A percentile compares a stretch with the other conserved stretches of the same genome.
Conservation (phyloP, 179 eudicot genomes). For the Amaranthus tricolor region DNA sequence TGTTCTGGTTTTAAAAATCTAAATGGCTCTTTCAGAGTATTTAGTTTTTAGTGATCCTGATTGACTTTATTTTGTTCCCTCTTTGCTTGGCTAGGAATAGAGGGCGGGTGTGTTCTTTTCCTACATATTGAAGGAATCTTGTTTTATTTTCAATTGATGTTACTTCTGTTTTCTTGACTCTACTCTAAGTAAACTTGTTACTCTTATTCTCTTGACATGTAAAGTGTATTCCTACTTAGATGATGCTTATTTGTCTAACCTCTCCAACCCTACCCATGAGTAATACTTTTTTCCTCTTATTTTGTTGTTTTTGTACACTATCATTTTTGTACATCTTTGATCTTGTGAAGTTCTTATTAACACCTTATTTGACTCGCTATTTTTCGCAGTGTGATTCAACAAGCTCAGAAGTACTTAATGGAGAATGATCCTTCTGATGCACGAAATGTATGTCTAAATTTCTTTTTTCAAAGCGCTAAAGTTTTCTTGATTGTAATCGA, state of each 20-base stretch:
- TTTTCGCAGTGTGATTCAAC: conserved; percentile 72
- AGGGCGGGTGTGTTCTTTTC: background rate
- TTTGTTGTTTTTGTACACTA: background rate
- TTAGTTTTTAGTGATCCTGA: background rate
- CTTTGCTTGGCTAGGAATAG: background rate
- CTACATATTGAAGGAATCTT: background rate
- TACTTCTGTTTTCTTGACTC: background rate
- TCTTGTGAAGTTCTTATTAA: background rate
- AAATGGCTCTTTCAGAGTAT: background rate
- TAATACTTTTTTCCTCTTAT: background rate
- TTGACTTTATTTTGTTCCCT: background rate
- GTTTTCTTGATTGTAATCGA: too few species aligned
- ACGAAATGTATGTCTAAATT: conserved; percentile 62
- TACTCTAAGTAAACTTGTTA: background rate
- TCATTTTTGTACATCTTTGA: background rate
- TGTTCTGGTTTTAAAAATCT: background rate
- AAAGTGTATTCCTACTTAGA: background rate
- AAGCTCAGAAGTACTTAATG: conserved; percentile 69
- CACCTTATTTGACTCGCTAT: background rate
- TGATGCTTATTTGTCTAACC: background rate
- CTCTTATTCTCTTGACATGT: background rate
- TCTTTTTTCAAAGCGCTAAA: background rate
- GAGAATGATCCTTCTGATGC: conserved; percentile 65
- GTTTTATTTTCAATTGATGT: background rate
- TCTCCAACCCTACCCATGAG: background rate